Evolutionary conservation across 1,284 basidiomycete species (phyloP).

Genomic region (Apiotrichum domesticum): DNA sequence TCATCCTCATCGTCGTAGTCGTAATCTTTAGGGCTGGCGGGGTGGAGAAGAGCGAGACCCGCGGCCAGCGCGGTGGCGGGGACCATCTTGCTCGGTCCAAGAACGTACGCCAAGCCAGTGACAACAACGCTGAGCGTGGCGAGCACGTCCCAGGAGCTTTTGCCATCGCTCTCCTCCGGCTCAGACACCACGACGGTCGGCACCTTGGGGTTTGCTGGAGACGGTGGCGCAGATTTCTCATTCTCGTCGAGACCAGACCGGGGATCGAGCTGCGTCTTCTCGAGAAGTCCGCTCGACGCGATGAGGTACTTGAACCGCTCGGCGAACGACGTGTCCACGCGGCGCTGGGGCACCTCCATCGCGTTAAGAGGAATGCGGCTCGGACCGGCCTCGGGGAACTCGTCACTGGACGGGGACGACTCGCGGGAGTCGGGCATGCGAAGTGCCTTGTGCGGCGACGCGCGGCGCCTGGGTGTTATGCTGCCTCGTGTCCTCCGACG

Average conservation of each 20-base stretch:
- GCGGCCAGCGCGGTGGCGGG: constrained; percentile 6
- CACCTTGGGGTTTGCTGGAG: background rate
- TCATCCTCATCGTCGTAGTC: background rate
- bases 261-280: constrained; percentile 18
- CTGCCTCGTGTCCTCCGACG: background rate
- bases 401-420: background rate
- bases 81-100: constrained; percentile 3
- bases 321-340: constrained; percentile 23
- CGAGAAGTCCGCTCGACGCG: constrained; percentile 36
- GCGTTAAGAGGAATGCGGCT: background rate
- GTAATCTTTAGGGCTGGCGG: background rate
- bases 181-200: background rate
- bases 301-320: constrained; percentile 42
- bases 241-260: background rate
- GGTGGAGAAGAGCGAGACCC: constrained; percentile 5
- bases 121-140: background rate
- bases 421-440: no score
- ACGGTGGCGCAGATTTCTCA: background rate
- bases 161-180: background rate
- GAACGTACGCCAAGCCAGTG: background rate
- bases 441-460: no score
- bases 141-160: background rate
- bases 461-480: background rate
- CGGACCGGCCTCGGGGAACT: background rate
- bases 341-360: background rate